A percentile compares a stretch with the other conserved stretches of the same genome.
These are phyloP conservation scores for Avena eriantha DNA, from an alignment of 176 grass and related monocot species.

Conservation along the genomic window DNA sequence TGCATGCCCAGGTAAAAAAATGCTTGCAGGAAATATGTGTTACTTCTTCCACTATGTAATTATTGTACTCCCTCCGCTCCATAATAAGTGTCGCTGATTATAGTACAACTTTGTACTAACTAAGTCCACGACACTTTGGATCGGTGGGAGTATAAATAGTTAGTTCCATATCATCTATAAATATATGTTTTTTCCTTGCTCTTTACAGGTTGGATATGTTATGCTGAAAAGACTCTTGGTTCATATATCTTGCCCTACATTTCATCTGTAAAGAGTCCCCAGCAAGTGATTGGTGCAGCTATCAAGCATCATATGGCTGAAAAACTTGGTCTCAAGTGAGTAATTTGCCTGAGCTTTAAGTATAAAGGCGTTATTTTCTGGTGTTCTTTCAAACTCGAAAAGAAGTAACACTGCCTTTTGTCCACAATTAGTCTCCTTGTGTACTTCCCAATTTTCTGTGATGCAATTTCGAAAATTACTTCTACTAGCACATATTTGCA, in stretches of 20 bases:
- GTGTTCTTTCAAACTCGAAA: not conserved
- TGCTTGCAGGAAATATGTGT: not conserved
- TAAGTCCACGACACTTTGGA: no score
- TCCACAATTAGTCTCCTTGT: not conserved
- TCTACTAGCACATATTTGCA: not conserved
- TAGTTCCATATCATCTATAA: not conserved
- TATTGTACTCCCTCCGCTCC: not conserved
- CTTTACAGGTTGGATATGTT: slow-evolving; percentile 92
- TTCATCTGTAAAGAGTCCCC: slow-evolving; percentile 98
- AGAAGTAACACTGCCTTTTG: not conserved
- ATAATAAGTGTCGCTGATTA: no score
- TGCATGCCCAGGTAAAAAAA: slow-evolving; percentile 78
- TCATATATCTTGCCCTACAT: slow-evolving; percentile 95
- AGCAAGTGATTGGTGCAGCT: slow-evolving; percentile 85
- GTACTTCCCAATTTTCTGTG: not conserved
- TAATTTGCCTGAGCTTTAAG: slow-evolving; percentile 34
- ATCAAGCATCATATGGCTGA: slow-evolving; percentile 82
- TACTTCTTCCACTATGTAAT: not conserved
- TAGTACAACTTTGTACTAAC: no score
- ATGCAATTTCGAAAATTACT: slow-evolving; percentile 6
- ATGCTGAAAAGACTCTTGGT: slow-evolving; percentile 99
- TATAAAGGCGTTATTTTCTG: slow-evolving; percentile 26
- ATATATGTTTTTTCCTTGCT: slow-evolving; percentile 10
- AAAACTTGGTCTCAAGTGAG: slow-evolving; percentile 80
- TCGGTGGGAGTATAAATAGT: not conserved